These are phyloP conservation scores for Stagonosporopsis rhizophila DNA, from an alignment of 2,329 filamentous ascomycete genomes.

Conservation along the genomic window DNA sequence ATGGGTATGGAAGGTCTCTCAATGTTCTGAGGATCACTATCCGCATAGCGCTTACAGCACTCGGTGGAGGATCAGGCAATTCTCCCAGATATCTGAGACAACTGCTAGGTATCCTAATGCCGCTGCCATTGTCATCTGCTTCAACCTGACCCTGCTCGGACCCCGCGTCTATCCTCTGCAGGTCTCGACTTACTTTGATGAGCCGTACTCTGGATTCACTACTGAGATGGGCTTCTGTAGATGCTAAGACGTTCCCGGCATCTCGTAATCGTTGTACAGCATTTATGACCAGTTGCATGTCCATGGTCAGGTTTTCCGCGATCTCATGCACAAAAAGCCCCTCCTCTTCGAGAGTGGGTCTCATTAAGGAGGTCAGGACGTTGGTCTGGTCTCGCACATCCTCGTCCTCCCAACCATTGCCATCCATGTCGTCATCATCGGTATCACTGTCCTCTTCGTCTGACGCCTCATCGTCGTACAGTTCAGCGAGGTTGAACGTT, in stretches of 20 bases:
- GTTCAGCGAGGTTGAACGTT: slow-evolving; percentile 7
- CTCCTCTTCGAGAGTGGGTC: not conserved
- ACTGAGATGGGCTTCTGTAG: not conserved
- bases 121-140: not conserved
- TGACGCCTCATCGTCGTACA: slow-evolving; percentile 9
- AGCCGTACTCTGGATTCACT: not conserved
- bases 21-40: not conserved
- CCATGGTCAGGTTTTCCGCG: not conserved
- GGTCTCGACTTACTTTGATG: not conserved
- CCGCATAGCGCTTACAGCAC: not conserved
- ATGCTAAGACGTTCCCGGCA: not conserved
- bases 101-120: no score
- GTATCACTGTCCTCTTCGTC: not conserved
- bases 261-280: not conserved
- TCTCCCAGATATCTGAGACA: no score
- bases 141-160: not conserved
- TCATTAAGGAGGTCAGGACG: not conserved
- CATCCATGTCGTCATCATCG: not conserved
- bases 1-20: not conserved
- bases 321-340: not conserved
- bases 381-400: not conserved
- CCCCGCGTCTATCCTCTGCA: not conserved
- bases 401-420: not conserved
- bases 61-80: not conserved
- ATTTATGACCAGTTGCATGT: not conserved